A percentile compares a stretch with the other conserved stretches of the same genome.
Conservation (phyloP, 169 alveolate genomes). For the Neospora caninum region DNA sequence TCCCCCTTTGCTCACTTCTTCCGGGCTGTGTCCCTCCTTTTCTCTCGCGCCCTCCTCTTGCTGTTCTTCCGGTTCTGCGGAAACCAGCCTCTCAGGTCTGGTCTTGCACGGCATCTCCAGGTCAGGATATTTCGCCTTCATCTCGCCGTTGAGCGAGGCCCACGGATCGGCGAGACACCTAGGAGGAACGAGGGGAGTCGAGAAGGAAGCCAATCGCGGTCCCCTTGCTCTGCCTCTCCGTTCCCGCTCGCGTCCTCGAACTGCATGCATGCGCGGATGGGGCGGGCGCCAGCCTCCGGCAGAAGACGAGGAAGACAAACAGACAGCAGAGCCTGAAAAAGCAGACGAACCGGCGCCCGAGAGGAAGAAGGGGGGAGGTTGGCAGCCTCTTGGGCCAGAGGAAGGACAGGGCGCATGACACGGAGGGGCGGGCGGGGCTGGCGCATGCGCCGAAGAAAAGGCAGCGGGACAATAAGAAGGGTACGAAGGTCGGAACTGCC, state of each 20-base stretch:
- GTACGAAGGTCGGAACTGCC: background rate
- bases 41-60: too few species aligned
- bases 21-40: too few species aligned
- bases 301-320: background rate
- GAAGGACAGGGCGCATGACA: background rate
- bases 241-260: background rate
- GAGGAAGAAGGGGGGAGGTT: background rate
- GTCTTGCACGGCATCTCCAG: background rate
- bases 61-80: too few species aligned
- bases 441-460: background rate
- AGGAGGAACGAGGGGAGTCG: background rate
- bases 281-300: background rate
- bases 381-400: background rate
- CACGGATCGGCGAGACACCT: conserved; percentile 17
- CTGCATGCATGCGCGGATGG: background rate
- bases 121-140: background rate
- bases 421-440: background rate
- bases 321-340: background rate
- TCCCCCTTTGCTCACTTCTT: too few species aligned
- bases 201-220: background rate
- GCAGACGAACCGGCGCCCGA: background rate
- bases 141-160: background rate
- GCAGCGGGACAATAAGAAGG: background rate
- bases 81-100: too few species aligned
- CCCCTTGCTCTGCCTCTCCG: background rate